Evolutionary conservation across 352 stramenopile genomes (phyloP).

Genomic region (Phytophthora idaei): DNA sequence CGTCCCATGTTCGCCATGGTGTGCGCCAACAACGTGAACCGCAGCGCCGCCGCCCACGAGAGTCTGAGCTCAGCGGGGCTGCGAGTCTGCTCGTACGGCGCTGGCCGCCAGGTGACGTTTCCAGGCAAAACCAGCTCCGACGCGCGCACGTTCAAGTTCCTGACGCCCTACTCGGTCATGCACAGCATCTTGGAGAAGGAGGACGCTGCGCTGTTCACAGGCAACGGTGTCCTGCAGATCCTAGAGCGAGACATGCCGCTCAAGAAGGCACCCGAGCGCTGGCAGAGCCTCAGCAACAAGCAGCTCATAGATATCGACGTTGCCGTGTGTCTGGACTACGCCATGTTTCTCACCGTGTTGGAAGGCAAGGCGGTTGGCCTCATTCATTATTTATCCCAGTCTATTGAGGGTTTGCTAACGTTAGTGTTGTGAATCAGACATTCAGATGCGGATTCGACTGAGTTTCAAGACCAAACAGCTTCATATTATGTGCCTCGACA

Average conservation of each 20-base stretch:
- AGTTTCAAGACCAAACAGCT: constrained; percentile 58
- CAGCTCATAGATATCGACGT: constrained; percentile 72
- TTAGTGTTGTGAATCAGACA: constrained; percentile 36
- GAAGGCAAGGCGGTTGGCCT: constrained; percentile 43
- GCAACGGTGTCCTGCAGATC: constrained; percentile 74
- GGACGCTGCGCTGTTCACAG: constrained; percentile 52
- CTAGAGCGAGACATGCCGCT: constrained; percentile 74
- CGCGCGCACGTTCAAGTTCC: constrained; percentile 66
- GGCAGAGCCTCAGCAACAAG: constrained; percentile 71
- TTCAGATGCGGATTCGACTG: constrained; percentile 54
- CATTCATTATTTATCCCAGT: constrained; percentile 18
- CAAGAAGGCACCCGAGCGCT: constrained; percentile 76
- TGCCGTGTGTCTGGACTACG: constrained; percentile 83
- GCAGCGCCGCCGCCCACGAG: constrained; percentile 78
- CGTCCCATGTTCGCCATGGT: constrained; percentile 75
- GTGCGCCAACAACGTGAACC: constrained; percentile 89
- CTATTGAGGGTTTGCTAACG: constrained; percentile 4
- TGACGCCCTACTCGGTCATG: constrained; percentile 75
- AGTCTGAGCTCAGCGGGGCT: constrained; percentile 57
- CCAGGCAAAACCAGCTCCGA: constrained; percentile 45
- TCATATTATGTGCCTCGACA: constrained; percentile 84
- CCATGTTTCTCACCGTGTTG: constrained; percentile 77
- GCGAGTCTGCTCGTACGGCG: constrained; percentile 76
- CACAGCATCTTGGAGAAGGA: constrained; percentile 55
- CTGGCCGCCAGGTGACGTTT: constrained; percentile 63